Evolutionary conservation across 768 basidiomycete genomes (phyloP).

Genomic region (Chalciporus piperatus): DNA sequence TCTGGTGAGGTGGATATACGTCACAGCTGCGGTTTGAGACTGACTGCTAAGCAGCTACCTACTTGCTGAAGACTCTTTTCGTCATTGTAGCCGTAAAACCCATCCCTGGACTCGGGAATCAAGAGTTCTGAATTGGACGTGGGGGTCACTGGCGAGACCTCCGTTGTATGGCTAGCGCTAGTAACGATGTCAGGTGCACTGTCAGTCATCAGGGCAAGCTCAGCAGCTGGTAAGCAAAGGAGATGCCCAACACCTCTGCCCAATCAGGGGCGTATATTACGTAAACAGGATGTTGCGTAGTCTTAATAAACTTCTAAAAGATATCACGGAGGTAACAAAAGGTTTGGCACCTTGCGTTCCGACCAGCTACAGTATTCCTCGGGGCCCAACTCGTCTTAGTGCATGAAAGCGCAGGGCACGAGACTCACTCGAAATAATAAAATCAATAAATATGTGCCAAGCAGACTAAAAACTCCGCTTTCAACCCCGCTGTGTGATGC

Average conservation of each 20-base stretch:
- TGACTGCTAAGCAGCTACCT: conserved; percentile 28
- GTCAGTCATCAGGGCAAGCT: conserved; percentile 10
- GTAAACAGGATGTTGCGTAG: background rate
- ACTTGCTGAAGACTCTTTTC: conserved; percentile 77
- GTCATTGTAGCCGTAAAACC: conserved; percentile 77
- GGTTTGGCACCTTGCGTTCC: no score
- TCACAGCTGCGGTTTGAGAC: conserved; percentile 1
- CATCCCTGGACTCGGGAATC: conserved; percentile 57
- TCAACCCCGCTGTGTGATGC: background rate
- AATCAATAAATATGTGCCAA: no score
- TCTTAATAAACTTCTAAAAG: no score
- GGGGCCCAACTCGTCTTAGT: no score
- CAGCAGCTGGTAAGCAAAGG: background rate
- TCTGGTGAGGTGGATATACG: conserved; percentile 44
- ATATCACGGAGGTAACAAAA: no score
- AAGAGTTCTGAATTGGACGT: conserved; percentile 30
- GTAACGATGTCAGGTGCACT: background rate
- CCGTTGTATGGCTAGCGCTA: conserved; percentile 1
- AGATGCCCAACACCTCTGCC: background rate
- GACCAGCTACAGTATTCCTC: no score
- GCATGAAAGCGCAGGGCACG: no score
- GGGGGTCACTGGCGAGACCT: background rate
- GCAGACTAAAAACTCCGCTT: background rate
- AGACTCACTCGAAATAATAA: no score
- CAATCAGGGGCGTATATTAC: background rate